Base-by-base conservation (phyloP, 805 yeast species). In the Nadsonia fulvescens region DNA sequence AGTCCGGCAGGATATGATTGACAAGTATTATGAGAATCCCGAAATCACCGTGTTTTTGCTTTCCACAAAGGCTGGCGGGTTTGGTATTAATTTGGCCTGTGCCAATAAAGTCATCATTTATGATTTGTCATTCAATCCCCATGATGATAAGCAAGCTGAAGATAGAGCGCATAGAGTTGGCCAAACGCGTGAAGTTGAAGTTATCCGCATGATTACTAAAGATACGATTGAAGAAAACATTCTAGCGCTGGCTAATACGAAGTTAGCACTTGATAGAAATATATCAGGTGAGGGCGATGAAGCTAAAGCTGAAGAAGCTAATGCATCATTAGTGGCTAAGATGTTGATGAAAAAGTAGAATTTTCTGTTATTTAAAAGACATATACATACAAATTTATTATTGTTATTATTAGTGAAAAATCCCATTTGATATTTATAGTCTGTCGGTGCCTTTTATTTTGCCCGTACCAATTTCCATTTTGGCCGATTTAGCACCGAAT, bases 161-260 rank as follows among this genome's bases (percentile, higher is more conserved):
- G 99, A 89, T 49, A 67, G 99, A 45, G 93, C 96, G 0, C 99
- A 89, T 49, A 66, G 99, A 50, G 94, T 89, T 14, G 98, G 98
- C 2, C 96, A 86, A 53, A 68, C 72, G 5, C 67, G 73, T 29
- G 79, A 76, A 25, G 99, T 89, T 12, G 54, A 58, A 28, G 93
- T 91, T 10, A 62, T 66, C 20, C 67, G 91, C 30, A 52, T 89
- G 33, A 70, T 89, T 27, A 64, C 76, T 6, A 63, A 61, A 35
- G 61, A 68, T 30, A 70, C 93, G 1, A 75, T 89, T 20, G 99
- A 89, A 40, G 95, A 86, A 49, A 81, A 76, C 38, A 83, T 89
- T 39, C 59, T 73, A 33, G 70, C 69, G 39, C 53, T 89, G 42
- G 96, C 95, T 0, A 77, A 77, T 42, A 79, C 86, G 42, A 89